Evolutionary conservation across 768 basidiomycete genomes (phyloP), one percentile per base, ranked within the genome.

Genomic region (Tephrocybe rancida): DNA sequence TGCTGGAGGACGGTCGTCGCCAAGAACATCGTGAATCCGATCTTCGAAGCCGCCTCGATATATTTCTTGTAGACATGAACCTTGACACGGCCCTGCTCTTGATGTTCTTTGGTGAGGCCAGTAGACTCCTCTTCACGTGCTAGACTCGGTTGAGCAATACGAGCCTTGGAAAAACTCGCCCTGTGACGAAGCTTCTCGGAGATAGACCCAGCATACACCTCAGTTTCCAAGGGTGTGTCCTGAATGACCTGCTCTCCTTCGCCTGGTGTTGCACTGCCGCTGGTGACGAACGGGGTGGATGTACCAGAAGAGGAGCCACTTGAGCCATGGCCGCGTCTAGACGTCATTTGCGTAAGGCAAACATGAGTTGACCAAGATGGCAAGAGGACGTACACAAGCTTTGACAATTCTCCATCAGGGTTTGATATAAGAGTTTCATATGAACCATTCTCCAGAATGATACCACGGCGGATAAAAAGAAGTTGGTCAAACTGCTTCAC

Each of bases 21-120:
- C 6, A 94, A 56, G 57, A 89, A 88, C 56, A 89, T 59, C 5
- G 64, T 63, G 64, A 92, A 93, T 1, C 91, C 94, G 1, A 73
- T 59, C 57, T 78, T 84, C 1, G 92, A 94, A 7, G 91, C 90
- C 0, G 94, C 90, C 51, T 82, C 72, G 60, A 96, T 79, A 64
- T 97, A 97, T 52, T 84, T 73, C 45, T 70, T 64, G 67, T 97
- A 97, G 1, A 97, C 92, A 5, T 80, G 72, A 13, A 66, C 61
- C 69, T 93, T 93, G 52, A 96, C 94, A 22, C 79, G 81, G 4
- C 94, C 94, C 64, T 87, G 85, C 61, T 94, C 91, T 48, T 74
- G 78, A 65, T 91, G 87, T 64, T 92, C 90, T 61, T 84, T 84
- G 14, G 78, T 76, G 13, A 84, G 66, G 1, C 84, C 86, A 24